These are phyloP conservation scores for Fomitiporia mediterranea DNA, from an alignment of 1,284 basidiomycete genomes.

Conservation along the genomic window DNA sequence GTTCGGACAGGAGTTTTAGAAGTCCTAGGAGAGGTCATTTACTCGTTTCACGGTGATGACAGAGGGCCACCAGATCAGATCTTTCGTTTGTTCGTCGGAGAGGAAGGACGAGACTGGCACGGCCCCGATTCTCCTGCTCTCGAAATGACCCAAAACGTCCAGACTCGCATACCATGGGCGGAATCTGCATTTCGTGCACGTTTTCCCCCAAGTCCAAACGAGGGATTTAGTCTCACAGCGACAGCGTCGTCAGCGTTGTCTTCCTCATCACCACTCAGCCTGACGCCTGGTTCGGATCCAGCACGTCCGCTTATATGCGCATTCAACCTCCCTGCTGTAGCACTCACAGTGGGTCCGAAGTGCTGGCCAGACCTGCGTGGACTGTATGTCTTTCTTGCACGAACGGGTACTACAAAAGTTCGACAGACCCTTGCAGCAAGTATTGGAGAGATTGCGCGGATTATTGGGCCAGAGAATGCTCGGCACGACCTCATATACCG, in stretches of 20 bases:
- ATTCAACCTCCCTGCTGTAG: slow-evolving; percentile 93
- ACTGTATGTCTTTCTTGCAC: slow-evolving; percentile 63
- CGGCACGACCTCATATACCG: slow-evolving; percentile 68
- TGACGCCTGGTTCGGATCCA: slow-evolving; percentile 35
- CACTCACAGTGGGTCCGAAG: slow-evolving; percentile 71
- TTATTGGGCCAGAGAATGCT: slow-evolving; percentile 72
- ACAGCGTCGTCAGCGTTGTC: slow-evolving; percentile 24
- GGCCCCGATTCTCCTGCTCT: slow-evolving; percentile 6
- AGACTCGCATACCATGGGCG: slow-evolving; percentile 12
- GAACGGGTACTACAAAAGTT: slow-evolving; percentile 57
- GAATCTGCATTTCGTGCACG: background rate
- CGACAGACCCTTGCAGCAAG: slow-evolving; percentile 81
- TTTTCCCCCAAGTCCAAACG: background rate
- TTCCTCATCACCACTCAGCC: slow-evolving; percentile 8
- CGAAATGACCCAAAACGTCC: background rate
- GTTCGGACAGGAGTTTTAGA: slow-evolving; percentile 86
- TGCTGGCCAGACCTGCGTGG: slow-evolving; percentile 79
- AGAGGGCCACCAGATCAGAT: slow-evolving; percentile 78
- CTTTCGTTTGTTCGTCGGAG: slow-evolving; percentile 71
- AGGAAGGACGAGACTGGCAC: slow-evolving; percentile 30
- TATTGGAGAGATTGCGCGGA: slow-evolving; percentile 84
- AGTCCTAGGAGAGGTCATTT: slow-evolving; percentile 87
- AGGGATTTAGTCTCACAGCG: slow-evolving; percentile 18
- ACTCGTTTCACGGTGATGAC: slow-evolving; percentile 71
- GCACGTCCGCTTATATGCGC: slow-evolving; percentile 85